phyloP scores from a whole-genome alignment of 352 stramenopile genomes.

The Phytophthora cajani region DNA sequence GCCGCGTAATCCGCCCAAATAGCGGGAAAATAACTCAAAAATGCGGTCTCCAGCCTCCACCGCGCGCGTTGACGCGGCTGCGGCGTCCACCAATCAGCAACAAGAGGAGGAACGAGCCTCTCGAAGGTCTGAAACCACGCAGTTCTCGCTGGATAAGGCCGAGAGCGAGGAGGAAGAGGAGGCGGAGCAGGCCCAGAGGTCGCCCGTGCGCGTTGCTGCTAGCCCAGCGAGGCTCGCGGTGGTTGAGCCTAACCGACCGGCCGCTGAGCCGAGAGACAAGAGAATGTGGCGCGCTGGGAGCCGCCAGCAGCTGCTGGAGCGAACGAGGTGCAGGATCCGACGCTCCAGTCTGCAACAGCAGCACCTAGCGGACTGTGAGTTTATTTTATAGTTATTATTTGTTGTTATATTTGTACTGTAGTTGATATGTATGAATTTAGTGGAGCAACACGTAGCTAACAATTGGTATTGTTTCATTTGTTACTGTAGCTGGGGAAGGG shows the following conservation, averaged over 20 bases:
- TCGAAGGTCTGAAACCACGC: background rate
- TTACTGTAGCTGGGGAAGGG: background rate
- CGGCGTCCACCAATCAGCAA: slow-evolving; percentile 20
- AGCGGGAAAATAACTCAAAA: background rate
- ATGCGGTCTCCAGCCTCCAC: slow-evolving; percentile 22
- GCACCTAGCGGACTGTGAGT: slow-evolving; percentile 23
- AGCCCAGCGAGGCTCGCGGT: too few relatives aligned
- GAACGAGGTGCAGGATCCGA: slow-evolving; percentile 21
- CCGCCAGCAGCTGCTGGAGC: slow-evolving; percentile 22
- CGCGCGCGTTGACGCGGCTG: background rate
- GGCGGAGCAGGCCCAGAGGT: slow-evolving; percentile 2
- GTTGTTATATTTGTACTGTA: background rate
- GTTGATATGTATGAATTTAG: background rate
- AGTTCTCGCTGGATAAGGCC: slow-evolving; percentile 9
- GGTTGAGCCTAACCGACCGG: background rate
- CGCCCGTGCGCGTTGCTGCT: background rate
- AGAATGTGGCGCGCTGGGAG: slow-evolving; percentile 5
- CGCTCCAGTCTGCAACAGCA: slow-evolving; percentile 26
- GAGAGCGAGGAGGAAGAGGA: slow-evolving; percentile 26
- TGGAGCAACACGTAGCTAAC: slow-evolving; percentile 2
- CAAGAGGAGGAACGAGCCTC: slow-evolving; percentile 11
- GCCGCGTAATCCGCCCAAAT: background rate
- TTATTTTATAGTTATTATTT: background rate
- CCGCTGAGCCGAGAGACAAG: slow-evolving; percentile 11
- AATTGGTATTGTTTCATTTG: background rate